phyloP scores from a whole-genome alignment of 2,329 filamentous ascomycete species.

The Beauveria scarabaeidicola region DNA sequence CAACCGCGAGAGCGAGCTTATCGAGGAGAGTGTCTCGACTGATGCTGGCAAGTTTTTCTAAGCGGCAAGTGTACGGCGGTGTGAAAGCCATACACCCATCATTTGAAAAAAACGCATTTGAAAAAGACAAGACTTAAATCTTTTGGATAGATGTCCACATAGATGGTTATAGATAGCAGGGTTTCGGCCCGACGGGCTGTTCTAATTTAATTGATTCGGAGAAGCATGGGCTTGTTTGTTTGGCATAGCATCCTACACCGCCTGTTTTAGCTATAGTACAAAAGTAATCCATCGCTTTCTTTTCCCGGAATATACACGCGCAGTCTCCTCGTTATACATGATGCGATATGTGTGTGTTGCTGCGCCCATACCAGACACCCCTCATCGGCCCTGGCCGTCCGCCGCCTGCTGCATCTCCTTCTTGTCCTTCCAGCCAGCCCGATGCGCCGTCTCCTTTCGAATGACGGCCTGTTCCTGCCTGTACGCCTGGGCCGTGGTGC shows the following conservation, averaged over 20 bases:
- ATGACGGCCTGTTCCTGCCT: conserved; percentile 27
- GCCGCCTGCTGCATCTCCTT: neutral
- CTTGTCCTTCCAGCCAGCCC: conserved; percentile 24
- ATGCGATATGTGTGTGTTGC: neutral
- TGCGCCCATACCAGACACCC: neutral
- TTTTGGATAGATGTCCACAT: neutral
- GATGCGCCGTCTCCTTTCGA: conserved; percentile 24
- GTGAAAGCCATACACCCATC: neutral
- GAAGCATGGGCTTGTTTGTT: conserved; percentile 12
- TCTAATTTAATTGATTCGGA: conserved; percentile 14
- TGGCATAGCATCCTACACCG: neutral
- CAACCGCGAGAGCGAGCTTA: conserved; percentile 23
- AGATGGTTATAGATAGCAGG: neutral
- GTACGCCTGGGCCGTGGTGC: conserved; percentile 40
- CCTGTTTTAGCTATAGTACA: conserved; percentile 19
- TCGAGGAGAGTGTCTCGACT: conserved; percentile 18
- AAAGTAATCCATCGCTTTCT: conserved; percentile 19
- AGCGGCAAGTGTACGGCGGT: neutral
- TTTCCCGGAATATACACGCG: conserved; percentile 13
- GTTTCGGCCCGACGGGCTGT: neutral
- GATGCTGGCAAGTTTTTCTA: conserved; percentile 49
- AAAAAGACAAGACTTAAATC: neutral
- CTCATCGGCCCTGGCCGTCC: neutral
- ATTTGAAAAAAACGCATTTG: neutral
- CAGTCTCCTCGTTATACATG: conserved; percentile 1